Evolutionary conservation across 2,329 filamentous ascomycete species (phyloP).

Genomic region (Chrysosphaeria jannelii): DNA sequence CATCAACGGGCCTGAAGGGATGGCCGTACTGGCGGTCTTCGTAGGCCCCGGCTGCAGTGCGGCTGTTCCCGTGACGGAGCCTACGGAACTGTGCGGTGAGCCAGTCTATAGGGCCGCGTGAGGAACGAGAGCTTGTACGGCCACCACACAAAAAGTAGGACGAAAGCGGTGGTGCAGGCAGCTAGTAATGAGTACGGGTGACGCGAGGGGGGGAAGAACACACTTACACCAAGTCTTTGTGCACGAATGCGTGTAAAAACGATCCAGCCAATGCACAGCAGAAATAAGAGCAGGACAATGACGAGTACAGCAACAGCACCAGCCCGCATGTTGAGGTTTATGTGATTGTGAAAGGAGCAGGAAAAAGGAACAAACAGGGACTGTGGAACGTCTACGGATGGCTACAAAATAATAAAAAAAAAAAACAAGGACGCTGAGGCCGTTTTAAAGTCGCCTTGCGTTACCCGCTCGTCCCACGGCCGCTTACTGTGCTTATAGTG

Average conservation of each 20-base stretch:
- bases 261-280: slow-evolving; percentile 31
- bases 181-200: slow-evolving; percentile 12
- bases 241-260: slow-evolving; percentile 43
- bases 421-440: not conserved
- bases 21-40: slow-evolving; percentile 19
- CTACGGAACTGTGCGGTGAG: too few species aligned
- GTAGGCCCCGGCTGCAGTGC: slow-evolving; percentile 40
- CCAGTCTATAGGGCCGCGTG: too few species aligned
- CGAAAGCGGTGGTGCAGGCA: slow-evolving; percentile 35
- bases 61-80: slow-evolving; percentile 26
- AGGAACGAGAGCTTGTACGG: too few species aligned
- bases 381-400: too few species aligned
- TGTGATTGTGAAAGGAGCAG: too few species aligned
- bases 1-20: slow-evolving; percentile 30
- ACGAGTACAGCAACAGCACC: slow-evolving; percentile 44
- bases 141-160: slow-evolving; percentile 43
- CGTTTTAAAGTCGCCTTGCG: too few species aligned
- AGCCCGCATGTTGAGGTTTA: slow-evolving; percentile 17
- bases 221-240: slow-evolving; percentile 33
- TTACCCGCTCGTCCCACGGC: too few species aligned
- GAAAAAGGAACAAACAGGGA: too few species aligned
- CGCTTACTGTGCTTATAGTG: too few species aligned
- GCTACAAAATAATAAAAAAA: too few species aligned
- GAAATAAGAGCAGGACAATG: slow-evolving; percentile 28
- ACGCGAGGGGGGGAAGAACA: too few species aligned